These are phyloP conservation scores for Starmerella powellii DNA, from an alignment of 805 yeast species.

Conservation along the genomic window DNA sequence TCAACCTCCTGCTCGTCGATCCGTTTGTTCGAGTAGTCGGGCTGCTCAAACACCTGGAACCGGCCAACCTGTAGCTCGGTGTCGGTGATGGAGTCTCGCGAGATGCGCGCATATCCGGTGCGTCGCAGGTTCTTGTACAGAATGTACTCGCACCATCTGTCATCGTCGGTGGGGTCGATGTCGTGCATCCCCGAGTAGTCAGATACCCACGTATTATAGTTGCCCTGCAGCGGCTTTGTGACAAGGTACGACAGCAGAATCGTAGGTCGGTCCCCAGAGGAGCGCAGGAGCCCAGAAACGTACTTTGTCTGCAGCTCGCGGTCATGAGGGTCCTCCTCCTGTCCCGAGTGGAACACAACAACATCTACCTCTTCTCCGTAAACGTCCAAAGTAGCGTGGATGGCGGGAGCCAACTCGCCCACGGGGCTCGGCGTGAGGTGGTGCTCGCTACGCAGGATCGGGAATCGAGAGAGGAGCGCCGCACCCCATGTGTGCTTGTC, in stretches of 20 bases:
- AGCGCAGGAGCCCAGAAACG: slow-evolving; percentile 66
- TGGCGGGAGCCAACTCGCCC: slow-evolving; percentile 97
- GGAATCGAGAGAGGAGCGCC: slow-evolving; percentile 83
- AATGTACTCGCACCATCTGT: slow-evolving; percentile 97
- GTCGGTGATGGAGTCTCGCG: slow-evolving; percentile 88
- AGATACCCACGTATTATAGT: slow-evolving; percentile 83
- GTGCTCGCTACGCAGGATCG: slow-evolving; percentile 80
- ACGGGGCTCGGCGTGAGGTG: slow-evolving; percentile 91
- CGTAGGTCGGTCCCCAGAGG: slow-evolving; percentile 66
- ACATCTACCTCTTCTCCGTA: slow-evolving; percentile 82
- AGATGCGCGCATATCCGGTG: slow-evolving; percentile 85
- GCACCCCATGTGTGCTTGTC: slow-evolving; percentile 98
- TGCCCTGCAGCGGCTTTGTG: slow-evolving; percentile 75
- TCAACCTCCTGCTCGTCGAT: slow-evolving; percentile 47
- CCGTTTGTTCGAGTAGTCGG: slow-evolving; percentile 44
- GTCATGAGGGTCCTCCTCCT: slow-evolving; percentile 94
- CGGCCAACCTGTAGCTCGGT: slow-evolving; percentile 94
- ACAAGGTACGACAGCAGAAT: slow-evolving; percentile 82
- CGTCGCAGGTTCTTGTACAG: slow-evolving; percentile 75
- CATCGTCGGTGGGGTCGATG: slow-evolving; percentile 76
- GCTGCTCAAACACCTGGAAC: slow-evolving; percentile 46
- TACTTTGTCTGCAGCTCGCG: slow-evolving; percentile 73
- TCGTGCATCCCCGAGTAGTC: slow-evolving; percentile 78
- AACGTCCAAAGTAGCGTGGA: slow-evolving; percentile 86
- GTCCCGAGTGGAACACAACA: slow-evolving; percentile 95